These are phyloP conservation scores for Gentiana macrophylla DNA, from an alignment of 257 asterid species.

Conservation along the genomic window DNA sequence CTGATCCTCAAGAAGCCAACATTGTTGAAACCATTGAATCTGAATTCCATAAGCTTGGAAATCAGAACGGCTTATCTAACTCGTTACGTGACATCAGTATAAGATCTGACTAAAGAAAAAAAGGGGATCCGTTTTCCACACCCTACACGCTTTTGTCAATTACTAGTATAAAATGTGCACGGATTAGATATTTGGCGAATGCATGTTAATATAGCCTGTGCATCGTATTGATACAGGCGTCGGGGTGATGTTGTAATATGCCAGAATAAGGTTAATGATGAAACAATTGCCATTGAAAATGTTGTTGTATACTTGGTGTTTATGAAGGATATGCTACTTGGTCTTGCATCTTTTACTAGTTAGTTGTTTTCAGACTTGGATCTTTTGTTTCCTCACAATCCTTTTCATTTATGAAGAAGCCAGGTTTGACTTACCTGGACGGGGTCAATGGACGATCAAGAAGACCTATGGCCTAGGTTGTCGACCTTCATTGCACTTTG, in stretches of 20 bases:
- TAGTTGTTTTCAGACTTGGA: too few relatives aligned
- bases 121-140: not conserved
- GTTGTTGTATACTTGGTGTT: conserved; percentile 1
- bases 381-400: too few relatives aligned
- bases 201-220: not conserved
- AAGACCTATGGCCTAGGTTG: conserved; percentile 6
- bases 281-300: conserved; percentile 5
- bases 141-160: not conserved
- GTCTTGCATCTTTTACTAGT: not conserved
- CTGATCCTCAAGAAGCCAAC: conserved; percentile 42
- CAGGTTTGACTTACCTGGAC: conserved; percentile 20
- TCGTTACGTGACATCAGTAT: conserved; percentile 37
- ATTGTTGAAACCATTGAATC: conserved; percentile 57
- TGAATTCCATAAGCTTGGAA: conserved; percentile 50
- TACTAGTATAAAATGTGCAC: not conserved
- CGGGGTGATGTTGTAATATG: conserved; percentile 1
- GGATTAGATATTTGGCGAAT: not conserved
- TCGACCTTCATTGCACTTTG: conserved; percentile 24
- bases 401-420: too few relatives aligned
- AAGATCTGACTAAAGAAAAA: conserved; percentile 15
- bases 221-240: conserved; percentile 4
- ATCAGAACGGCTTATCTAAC: conserved; percentile 44
- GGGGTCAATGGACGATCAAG: conserved; percentile 5
- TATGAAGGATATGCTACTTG: not conserved
- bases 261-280: conserved; percentile 3